Percentiles rank a stretch among this genome's conserved stretches.
Conservation (phyloP, 2,329 filamentous ascomycete species). For the Fusarium austroafricanum region DNA sequence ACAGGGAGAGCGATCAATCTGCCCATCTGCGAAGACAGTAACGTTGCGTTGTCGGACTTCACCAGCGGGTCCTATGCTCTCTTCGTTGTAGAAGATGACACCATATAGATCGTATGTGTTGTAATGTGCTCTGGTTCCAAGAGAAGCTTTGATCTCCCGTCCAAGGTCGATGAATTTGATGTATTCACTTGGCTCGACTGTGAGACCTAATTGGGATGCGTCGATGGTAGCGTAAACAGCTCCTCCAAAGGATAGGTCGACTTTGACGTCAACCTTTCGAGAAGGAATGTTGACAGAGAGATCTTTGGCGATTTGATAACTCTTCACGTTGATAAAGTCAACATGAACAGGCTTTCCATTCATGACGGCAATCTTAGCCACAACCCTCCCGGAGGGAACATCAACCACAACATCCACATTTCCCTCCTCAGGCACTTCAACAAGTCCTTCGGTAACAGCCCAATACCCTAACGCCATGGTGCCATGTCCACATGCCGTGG, state of each 20-base stretch:
- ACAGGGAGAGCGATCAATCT: constrained; percentile 45
- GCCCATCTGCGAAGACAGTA: constrained; percentile 44
- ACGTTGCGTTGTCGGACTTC: constrained; percentile 34
- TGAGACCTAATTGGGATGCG: constrained; percentile 13
- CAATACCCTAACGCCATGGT: constrained; percentile 46
- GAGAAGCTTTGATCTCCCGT: constrained; percentile 28
- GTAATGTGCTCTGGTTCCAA: constrained; percentile 18
- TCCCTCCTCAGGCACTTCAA: not conserved
- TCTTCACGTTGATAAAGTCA: constrained; percentile 36
- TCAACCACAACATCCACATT: constrained; percentile 32
- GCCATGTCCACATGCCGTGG: constrained; percentile 45
- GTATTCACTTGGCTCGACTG: constrained; percentile 13
- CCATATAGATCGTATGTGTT: constrained; percentile 27
- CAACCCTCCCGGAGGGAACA: constrained; percentile 31
- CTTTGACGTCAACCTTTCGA: fast-evolving
- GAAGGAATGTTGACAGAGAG: constrained; percentile 9
- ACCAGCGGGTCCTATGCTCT: not conserved
- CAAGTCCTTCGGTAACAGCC: constrained; percentile 25
- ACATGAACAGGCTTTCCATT: constrained; percentile 6
- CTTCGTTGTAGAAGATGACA: constrained; percentile 31
- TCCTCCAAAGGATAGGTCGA: constrained; percentile 23
- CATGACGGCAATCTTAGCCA: not conserved
- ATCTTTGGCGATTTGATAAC: constrained; percentile 27
- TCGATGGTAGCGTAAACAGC: constrained; percentile 33
- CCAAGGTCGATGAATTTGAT: constrained; percentile 33